Evolutionary conservation across 805 yeast species (phyloP).

Genomic region (Yamadazyma sp.): DNA sequence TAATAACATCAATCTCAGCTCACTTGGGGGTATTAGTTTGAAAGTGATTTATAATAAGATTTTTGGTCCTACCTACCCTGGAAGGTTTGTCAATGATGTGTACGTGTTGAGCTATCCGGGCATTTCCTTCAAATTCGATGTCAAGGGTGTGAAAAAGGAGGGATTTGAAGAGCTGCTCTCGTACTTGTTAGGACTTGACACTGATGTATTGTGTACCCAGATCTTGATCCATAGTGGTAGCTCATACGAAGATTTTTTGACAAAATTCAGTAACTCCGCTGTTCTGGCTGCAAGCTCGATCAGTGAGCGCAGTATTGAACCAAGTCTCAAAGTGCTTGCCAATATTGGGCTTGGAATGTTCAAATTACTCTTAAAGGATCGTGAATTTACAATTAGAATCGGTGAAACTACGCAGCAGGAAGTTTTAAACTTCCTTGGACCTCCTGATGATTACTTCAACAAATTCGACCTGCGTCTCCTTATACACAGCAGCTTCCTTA

Average conservation of each 20-base stretch:
- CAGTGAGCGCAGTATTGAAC: no score
- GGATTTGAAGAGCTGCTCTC: conserved; percentile 19
- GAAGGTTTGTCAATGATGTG: conserved; percentile 27
- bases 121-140: conserved; percentile 48
- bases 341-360: conserved; percentile 22
- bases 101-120: conserved; percentile 59
- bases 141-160: neutral
- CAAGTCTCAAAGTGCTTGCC: conserved; percentile 12
- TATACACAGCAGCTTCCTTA: conserved; percentile 36
- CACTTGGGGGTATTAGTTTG: conserved; percentile 22
- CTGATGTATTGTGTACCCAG: conserved; percentile 37
- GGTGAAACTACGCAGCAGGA: conserved; percentile 52
- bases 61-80: conserved; percentile 66
- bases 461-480: conserved; percentile 45
- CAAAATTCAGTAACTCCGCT: conserved; percentile 5
- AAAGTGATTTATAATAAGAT: conserved; percentile 52
- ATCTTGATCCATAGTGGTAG: conserved; percentile 42
- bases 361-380: conserved; percentile 20
- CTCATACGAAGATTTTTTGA: conserved; percentile 30
- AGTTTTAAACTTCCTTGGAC: conserved; percentile 48
- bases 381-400: conserved; percentile 22
- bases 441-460: conserved; percentile 54
- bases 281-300: neutral
- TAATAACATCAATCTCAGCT: conserved; percentile 33
- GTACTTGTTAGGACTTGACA: conserved; percentile 28